Evolutionary conservation across 768 basidiomycete species (phyloP).

Genomic region (Inosperma sp.): DNA sequence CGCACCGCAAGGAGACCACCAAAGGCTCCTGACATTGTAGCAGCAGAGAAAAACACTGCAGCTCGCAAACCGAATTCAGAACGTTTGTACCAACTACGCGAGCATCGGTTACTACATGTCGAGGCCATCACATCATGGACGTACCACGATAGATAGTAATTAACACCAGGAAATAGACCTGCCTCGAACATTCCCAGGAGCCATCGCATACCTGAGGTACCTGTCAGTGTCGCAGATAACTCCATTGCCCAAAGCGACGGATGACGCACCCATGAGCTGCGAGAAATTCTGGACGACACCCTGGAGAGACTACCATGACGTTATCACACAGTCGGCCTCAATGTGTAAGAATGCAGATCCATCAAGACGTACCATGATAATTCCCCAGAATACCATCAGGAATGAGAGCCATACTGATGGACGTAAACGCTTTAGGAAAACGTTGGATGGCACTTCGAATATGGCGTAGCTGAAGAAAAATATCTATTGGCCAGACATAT

Average conservation of each 20-base stretch:
- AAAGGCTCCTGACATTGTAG: conserved; percentile 79
- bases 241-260: no score
- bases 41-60: conserved; percentile 72
- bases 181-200: conserved; percentile 73
- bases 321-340: background rate
- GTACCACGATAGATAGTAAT: conserved; percentile 70
- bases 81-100: conserved; percentile 50
- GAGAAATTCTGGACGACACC: conserved; percentile 64
- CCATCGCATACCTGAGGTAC: conserved; percentile 64
- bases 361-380: conserved; percentile 57
- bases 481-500: conserved; percentile 24
- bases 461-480: conserved; percentile 64
- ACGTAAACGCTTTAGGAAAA: conserved; percentile 66
- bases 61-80: conserved; percentile 69
- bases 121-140: conserved; percentile 20
- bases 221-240: no score
- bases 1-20: conserved; percentile 67
- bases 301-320: conserved; percentile 55
- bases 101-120: background rate
- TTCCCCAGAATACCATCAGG: conserved; percentile 70
- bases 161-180: conserved; percentile 59
- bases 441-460: conserved; percentile 75
- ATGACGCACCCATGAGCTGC: conserved; percentile 55
- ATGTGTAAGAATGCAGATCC: background rate
- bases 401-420: conserved; percentile 75